These are phyloP conservation scores for Ganoderma leucocontextum DNA, from an alignment of 1,284 basidiomycete genomes.

Conservation along the genomic window DNA sequence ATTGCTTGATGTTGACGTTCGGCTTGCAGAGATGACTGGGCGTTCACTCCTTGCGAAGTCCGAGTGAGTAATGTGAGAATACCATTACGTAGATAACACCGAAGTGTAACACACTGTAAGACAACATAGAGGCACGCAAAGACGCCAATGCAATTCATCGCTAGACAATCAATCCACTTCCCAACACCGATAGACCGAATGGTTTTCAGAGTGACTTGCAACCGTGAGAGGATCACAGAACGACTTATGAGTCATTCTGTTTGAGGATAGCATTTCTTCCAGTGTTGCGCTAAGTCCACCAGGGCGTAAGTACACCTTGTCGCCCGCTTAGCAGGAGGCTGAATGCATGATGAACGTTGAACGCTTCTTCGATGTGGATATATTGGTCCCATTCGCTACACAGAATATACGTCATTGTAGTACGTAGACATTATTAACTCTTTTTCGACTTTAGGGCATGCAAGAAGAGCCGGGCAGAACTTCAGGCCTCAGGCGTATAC, in stretches of 20 bases:
- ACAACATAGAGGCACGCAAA: slow-evolving; percentile 7
- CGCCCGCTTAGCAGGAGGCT: not conserved
- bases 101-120: not conserved
- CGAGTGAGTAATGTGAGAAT: slow-evolving; percentile 15
- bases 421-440: not conserved
- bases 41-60: slow-evolving; percentile 57
- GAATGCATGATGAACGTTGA: not conserved
- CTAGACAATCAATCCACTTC: not conserved
- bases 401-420: not conserved
- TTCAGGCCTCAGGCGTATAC: slow-evolving; percentile 18
- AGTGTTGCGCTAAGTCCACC: too few species aligned
- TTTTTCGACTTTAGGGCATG: not conserved
- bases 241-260: not conserved
- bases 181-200: not conserved
- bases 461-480: too few species aligned
- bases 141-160: not conserved
- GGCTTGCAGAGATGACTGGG: slow-evolving; percentile 61
- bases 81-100: not conserved
- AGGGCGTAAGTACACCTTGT: not conserved
- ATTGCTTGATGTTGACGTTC: slow-evolving; percentile 16
- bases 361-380: not conserved
- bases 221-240: not conserved
- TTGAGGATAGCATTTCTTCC: too few species aligned
- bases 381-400: not conserved
- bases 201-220: not conserved